These are phyloP conservation scores for Penicillium nordicum DNA, from an alignment of 2,329 filamentous ascomycete species.

Conservation along the genomic window DNA sequence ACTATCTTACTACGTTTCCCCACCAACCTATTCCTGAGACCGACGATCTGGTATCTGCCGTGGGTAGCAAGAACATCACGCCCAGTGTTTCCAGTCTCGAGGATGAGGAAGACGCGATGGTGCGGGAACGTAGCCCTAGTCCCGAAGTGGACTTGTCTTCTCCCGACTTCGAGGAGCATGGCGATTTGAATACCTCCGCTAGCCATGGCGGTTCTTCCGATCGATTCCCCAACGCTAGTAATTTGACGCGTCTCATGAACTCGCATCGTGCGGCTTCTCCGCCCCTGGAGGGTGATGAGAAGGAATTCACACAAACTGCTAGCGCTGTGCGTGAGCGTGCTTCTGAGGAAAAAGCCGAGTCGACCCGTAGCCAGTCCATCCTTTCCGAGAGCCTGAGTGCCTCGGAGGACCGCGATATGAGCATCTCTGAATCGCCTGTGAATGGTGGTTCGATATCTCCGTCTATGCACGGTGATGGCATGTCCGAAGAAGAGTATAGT, in stretches of 20 bases:
- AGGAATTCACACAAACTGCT: constrained; percentile 94
- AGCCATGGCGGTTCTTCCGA: constrained; percentile 54
- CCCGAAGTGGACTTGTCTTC: constrained; percentile 90
- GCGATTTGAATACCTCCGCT: constrained; percentile 52
- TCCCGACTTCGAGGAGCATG: constrained; percentile 74
- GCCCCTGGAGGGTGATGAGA: constrained; percentile 88
- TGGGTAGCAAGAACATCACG: constrained; percentile 65
- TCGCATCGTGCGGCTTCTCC: constrained; percentile 75
- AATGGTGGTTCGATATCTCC: constrained; percentile 32
- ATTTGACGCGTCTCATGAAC: constrained; percentile 58
- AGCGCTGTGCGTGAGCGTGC: constrained; percentile 68
- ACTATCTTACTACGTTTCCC: constrained; percentile 85
- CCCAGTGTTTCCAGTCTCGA: constrained; percentile 75
- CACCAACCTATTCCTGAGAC: constrained; percentile 75
- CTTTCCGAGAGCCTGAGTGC: constrained; percentile 45
- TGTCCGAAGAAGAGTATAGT: constrained; percentile 32
- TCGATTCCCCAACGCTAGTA: constrained; percentile 53
- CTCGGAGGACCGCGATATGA: constrained; percentile 29
- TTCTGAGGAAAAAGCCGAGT: constrained; percentile 36
- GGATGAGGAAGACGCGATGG: constrained; percentile 63
- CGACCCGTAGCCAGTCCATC: constrained; percentile 33
- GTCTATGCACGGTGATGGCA: constrained; percentile 27
- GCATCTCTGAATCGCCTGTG: constrained; percentile 30
- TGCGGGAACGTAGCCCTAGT: constrained; percentile 69
- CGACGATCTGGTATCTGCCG: constrained; percentile 49